phyloP scores from a whole-genome alignment of 768 basidiomycete species.

The Mycena indigotica region DNA sequence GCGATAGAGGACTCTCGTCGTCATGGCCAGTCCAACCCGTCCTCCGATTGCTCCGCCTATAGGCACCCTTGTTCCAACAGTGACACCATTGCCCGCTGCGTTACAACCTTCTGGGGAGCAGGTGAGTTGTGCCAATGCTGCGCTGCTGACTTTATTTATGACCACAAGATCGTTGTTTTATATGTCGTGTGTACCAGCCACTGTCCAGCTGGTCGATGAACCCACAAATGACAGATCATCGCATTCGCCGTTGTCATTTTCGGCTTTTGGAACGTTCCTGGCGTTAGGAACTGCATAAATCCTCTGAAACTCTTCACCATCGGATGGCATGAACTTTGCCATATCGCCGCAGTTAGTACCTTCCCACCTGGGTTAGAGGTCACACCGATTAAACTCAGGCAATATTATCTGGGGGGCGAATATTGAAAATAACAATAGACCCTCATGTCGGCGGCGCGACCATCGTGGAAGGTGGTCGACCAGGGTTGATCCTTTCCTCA shows the following conservation, averaged over 20 bases:
- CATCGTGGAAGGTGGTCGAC: conserved; percentile 75
- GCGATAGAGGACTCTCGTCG: background rate
- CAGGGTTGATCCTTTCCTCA: conserved; percentile 69
- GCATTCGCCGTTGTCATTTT: conserved; percentile 87
- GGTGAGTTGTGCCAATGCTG: conserved; percentile 41
- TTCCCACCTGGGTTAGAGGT: no score
- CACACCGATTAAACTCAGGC: conserved; percentile 55
- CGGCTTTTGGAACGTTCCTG: conserved; percentile 86
- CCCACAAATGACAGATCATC: conserved; percentile 55
- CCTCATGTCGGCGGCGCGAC: conserved; percentile 79
- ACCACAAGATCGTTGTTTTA: conserved; percentile 72
- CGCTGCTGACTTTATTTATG: conserved; percentile 14
- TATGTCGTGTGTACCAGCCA: conserved; percentile 61
- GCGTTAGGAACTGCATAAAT: conserved; percentile 74
- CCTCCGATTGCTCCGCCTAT: conserved; percentile 51
- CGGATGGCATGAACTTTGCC: conserved; percentile 87
- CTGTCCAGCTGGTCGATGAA: conserved; percentile 13
- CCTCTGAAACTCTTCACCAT: conserved; percentile 88
- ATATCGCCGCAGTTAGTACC: conserved; percentile 72
- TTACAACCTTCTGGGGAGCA: conserved; percentile 72
- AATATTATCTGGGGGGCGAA: conserved; percentile 75
- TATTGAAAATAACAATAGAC: conserved; percentile 81
- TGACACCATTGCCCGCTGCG: conserved; percentile 32
- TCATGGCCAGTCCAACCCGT: conserved; percentile 25
- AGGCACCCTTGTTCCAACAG: conserved; percentile 36